phyloP scores from a whole-genome alignment of 768 basidiomycete genomes.

The Dentipellis fragilis region DNA sequence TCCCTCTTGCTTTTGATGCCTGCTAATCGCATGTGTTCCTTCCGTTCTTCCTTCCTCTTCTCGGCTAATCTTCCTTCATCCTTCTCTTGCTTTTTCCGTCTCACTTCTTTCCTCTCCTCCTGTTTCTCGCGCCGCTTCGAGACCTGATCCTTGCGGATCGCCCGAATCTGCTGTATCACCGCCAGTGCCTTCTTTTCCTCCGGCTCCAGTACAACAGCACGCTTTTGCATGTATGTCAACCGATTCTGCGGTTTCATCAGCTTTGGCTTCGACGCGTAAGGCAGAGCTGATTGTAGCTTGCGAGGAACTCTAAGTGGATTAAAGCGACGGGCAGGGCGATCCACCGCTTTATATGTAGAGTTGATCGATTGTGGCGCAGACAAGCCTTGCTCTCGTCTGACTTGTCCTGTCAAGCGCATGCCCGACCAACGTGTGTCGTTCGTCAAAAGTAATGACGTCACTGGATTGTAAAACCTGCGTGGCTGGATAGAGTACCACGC shows the following conservation, averaged over 20 bases:
- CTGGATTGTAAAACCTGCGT: constrained; percentile 92
- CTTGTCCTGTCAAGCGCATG: constrained; percentile 92
- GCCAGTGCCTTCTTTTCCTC: constrained; percentile 91
- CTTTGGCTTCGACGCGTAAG: constrained; percentile 90
- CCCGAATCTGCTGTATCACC: constrained; percentile 87
- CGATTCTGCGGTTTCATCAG: constrained; percentile 62
- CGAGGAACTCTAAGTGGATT: constrained; percentile 83
- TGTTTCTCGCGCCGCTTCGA: constrained; percentile 76
- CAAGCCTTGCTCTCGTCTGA: constrained; percentile 76
- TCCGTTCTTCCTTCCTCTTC: constrained; percentile 69
- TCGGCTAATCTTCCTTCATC: constrained; percentile 50
- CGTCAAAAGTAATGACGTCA: constrained; percentile 79
- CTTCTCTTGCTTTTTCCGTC: constrained; percentile 65
- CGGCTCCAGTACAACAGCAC: constrained; percentile 90
- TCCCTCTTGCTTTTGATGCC: constrained; percentile 69
- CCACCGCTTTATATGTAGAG: constrained; percentile 81
- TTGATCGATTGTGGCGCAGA: constrained; percentile 76
- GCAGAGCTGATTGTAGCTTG: constrained; percentile 83
- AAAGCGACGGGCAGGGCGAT: constrained; percentile 75
- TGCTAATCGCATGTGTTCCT: constrained; percentile 60
- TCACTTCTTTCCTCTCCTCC: constrained; percentile 58
- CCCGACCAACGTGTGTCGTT: constrained; percentile 82
- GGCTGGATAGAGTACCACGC: constrained; percentile 97
- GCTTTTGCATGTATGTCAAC: constrained; percentile 86
- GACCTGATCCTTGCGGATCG: constrained; percentile 84